Evolutionary conservation across 2,329 filamentous ascomycete species (phyloP), one percentile per base, ranked within the genome.

Genomic region (Trichoderma atroviride): DNA sequence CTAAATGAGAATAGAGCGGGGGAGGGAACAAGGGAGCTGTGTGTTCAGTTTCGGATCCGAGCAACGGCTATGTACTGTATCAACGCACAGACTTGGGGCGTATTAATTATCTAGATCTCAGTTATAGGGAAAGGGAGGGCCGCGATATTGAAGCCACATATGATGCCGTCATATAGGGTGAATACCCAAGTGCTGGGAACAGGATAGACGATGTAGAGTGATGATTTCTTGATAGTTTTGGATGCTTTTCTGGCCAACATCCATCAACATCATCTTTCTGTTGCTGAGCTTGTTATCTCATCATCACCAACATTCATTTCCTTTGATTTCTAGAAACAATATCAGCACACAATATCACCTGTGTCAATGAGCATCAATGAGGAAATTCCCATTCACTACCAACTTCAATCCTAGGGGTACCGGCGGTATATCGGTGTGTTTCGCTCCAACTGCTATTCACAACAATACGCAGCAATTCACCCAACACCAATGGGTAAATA

Each of bases 51-150:
- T 50, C 9, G 47, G 62, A 57, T 56, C 62, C 24, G 33, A 56
- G 50, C n/a, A 16, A 52, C 61, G 61, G 50, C 24, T 64, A 65
- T 65, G 62, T 56, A 65, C 33, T 61, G 40, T 19, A 50, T 14
- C 16, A 14, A 40, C 27, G 52, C 62, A 65, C 37, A 47, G 52
- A 57, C 37, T 33, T 53, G 22, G 19, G 6, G 35, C 6, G 37
- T 2, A 19, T 24, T 6, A 24, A 27, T 43, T 24, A 47, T 65
- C 35, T 29, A 47, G 52, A 65, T 57, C 37, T 65, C 11, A 57
- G 33, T 33, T 6, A 33, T 65, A n/a, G 19, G 40, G 9, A 56
- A 14, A 22, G 50, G 24, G 19, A 22, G 43, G n/a, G 7, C n/a
- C 43, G 31, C 55, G 55, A 33, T 35, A 14, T 22, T 57, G 29